Conservation (phyloP, 2,329 filamentous ascomycete genomes). For the Colletotrichum sidae region DNA sequence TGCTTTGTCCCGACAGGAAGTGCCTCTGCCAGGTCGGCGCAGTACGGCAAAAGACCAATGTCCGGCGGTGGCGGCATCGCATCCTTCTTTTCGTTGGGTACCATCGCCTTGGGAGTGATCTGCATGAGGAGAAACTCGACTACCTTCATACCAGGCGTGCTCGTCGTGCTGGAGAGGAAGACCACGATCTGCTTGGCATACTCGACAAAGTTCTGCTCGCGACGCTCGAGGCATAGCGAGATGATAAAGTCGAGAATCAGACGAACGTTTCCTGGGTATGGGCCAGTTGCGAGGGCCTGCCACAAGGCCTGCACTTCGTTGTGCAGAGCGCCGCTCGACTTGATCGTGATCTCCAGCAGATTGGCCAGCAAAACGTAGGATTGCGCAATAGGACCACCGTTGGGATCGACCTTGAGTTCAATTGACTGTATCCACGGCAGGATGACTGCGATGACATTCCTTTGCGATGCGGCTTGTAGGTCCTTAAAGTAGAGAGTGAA, state of each 20-base stretch:
- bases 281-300: conserved; percentile 94
- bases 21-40: conserved; percentile 83
- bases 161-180: conserved; percentile 85
- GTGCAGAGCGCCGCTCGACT: conserved; percentile 86
- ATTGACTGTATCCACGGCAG: conserved; percentile 96
- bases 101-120: conserved; percentile 96
- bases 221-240: conserved; percentile 87
- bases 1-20: conserved; percentile 92
- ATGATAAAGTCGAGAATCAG: conserved; percentile 97
- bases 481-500: conserved; percentile 95
- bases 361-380: conserved; percentile 97
- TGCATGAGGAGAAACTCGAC: conserved; percentile 94
- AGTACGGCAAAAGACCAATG: conserved; percentile 82
- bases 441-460: conserved; percentile 94
- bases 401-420: conserved; percentile 90
- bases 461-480: conserved; percentile 82
- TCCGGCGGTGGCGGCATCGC: conserved; percentile 78
- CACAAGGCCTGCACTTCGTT: conserved; percentile 98
- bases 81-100: conserved; percentile 84
- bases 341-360: conserved; percentile 95
- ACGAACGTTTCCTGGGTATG: conserved; percentile 92
- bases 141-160: conserved; percentile 84
- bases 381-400: conserved; percentile 87
- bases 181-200: conserved; percentile 99
- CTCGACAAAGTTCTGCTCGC: conserved; percentile 98